phyloP scores from a whole-genome alignment of 495 filamentous ascomycete genomes.

The Podospora tetraspora region DNA sequence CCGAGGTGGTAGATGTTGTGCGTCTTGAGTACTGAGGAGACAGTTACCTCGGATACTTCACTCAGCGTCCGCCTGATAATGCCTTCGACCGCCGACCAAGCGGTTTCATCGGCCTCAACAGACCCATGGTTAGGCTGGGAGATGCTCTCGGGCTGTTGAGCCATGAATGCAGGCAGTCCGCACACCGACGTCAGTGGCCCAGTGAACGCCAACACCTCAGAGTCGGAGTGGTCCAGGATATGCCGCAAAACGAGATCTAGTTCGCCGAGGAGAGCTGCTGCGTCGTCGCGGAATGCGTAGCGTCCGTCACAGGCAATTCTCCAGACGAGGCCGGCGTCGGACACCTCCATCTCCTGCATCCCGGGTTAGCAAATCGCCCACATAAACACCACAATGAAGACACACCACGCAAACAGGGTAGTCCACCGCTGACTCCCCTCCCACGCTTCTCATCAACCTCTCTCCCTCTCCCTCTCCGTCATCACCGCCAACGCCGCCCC shows the following conservation, averaged over 20 bases:
- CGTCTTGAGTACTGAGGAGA: conserved; percentile 54
- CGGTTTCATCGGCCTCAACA: background rate
- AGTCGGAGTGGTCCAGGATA: conserved; percentile 42
- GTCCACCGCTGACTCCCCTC: conserved; percentile 59
- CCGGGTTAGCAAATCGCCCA: background rate
- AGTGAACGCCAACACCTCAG: conserved; percentile 49
- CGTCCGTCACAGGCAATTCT: conserved; percentile 61
- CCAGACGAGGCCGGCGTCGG: conserved; percentile 52
- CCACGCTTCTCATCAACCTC: conserved; percentile 47
- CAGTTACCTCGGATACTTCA: conserved; percentile 55
- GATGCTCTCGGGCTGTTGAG: background rate
- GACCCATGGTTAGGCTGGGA: background rate
- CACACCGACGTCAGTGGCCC: conserved; percentile 47
- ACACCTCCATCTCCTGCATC: conserved; percentile 57
- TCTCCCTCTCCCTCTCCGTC: background rate
- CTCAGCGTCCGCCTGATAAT: conserved; percentile 59
- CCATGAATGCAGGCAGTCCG: conserved; percentile 33
- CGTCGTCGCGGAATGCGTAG: conserved; percentile 39
- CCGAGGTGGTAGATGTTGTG: conserved; percentile 79
- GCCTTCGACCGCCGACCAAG: conserved; percentile 44
- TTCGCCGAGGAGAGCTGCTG: conserved; percentile 42
- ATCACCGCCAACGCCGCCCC: background rate
- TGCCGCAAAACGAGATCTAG: conserved; percentile 52
- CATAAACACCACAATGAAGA: too few relatives aligned
- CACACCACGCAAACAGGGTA: conserved; percentile 64